phyloP scores from a whole-genome alignment of 2,329 filamentous ascomycete species.

The Claviceps pusilla region DNA sequence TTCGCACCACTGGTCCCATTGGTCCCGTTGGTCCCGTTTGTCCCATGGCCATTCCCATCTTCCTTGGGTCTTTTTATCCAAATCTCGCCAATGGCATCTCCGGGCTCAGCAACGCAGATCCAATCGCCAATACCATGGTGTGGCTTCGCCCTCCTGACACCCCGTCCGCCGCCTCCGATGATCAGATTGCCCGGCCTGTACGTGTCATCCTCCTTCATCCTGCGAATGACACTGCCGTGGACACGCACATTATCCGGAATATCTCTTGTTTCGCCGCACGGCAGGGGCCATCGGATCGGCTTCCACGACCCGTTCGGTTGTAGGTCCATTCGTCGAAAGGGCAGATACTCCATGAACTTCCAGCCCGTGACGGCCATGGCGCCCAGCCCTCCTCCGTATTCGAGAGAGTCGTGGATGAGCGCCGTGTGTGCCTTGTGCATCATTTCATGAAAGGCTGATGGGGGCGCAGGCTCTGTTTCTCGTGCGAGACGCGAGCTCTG shows the following conservation, averaged over 20 bases:
- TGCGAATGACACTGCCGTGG: slow-evolving; percentile 58
- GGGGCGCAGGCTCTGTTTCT: slow-evolving; percentile 3
- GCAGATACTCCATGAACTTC: slow-evolving; percentile 70
- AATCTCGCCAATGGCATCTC: slow-evolving; percentile 54
- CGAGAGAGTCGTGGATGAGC: slow-evolving; percentile 55
- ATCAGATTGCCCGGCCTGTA: slow-evolving; percentile 73
- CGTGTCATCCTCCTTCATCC: slow-evolving; percentile 46
- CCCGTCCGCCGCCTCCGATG: slow-evolving; percentile 61
- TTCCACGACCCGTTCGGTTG: slow-evolving; percentile 60
- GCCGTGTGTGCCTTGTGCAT: slow-evolving; percentile 41
- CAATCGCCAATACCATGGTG: slow-evolving; percentile 57
- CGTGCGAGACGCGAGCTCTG: background rate
- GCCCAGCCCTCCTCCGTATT: slow-evolving; percentile 45
- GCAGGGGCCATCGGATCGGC: slow-evolving; percentile 66
- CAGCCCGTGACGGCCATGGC: slow-evolving; percentile 45
- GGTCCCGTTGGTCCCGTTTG: background rate
- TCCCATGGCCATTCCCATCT: slow-evolving; percentile 2
- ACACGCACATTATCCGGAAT: slow-evolving; percentile 56
- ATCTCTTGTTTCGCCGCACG: slow-evolving; percentile 62
- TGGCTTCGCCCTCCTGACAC: slow-evolving; percentile 44
- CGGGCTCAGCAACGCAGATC: slow-evolving; percentile 48
- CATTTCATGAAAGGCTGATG: slow-evolving; percentile 36
- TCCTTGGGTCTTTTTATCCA: slow-evolving; percentile 30
- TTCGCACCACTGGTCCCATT: background rate
- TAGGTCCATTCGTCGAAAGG: slow-evolving; percentile 68